Base-by-base conservation (phyloP, 306 rosid genomes). In the Quercus wislizeni region DNA sequence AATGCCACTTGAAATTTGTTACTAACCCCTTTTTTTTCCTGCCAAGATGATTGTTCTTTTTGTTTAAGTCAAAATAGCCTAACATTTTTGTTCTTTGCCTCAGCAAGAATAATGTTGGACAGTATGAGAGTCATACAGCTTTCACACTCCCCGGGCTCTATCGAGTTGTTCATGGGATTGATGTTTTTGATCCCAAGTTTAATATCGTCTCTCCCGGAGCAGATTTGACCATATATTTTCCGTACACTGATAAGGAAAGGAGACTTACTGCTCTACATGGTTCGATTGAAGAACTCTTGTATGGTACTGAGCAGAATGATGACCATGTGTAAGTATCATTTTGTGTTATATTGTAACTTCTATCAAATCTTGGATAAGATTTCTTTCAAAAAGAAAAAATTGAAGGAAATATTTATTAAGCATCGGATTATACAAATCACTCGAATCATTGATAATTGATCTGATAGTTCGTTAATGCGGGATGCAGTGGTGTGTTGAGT, bases 121-220 rank as follows among this genome's bases (percentile, higher is more conserved):
- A 95, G 84, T 95, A 92, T 75, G 98, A 95, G 90, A 94, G 97
- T 87, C 99, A 92, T 86, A 56, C 85, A 58, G 85, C 92, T 57
- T 95, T 92, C 83, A 95, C 98, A 73, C 97, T 95, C 82, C 98
- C 98, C 3, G 94, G 95, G 71, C 91, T 90, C 8, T 95, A 92
- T 30, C 89, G 96, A 83, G 99, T 95, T 74, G 98, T 95, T 76
- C 97, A 95, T 54, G 99, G 99, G 69, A 90, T 95, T 84, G 87
- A 95, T 89, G 98, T 93, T 77, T 92, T 95, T 84, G 99, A 95
- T 86, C 97, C 99, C 71, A 95, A 95, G 97, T 95, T 95, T 89
- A 92, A 95, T 78, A 95, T 91, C 15, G 95, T 95, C 82, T 95
- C 99, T 80, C 99, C 99, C 55, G 99, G 99, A 82, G 97, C 99